Conservation (phyloP, 169 alveolate species). For the Plasmodium billcollinsi region DNA sequence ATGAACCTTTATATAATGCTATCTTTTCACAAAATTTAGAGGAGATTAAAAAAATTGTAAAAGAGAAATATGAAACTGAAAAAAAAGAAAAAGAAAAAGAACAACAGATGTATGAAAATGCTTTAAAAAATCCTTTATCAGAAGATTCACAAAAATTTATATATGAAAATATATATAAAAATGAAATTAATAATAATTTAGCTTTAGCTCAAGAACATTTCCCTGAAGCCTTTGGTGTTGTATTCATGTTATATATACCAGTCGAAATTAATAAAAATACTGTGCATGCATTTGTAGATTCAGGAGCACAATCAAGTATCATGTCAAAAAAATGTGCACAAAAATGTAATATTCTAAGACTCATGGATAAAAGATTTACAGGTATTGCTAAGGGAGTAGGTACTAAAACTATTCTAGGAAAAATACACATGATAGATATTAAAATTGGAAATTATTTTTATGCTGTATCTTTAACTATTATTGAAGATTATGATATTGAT, state of each 20-base stretch:
- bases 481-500: slow-evolving; percentile 93
- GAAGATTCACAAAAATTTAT: slow-evolving; percentile 93
- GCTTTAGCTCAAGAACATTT: slow-evolving; percentile 87
- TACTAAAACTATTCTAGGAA: slow-evolving; percentile 93
- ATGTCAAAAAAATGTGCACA: slow-evolving; percentile 94
- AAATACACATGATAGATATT: slow-evolving; percentile 95
- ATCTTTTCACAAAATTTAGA: slow-evolving; percentile 41
- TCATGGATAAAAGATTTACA: slow-evolving; percentile 93
- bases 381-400: slow-evolving; percentile 98
- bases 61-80: slow-evolving; percentile 60
- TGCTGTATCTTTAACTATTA: slow-evolving; percentile 93
- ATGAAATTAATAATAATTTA: slow-evolving; percentile 91
- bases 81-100: slow-evolving; percentile 77
- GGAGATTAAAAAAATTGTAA: slow-evolving; percentile 49
- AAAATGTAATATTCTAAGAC: slow-evolving; percentile 91
- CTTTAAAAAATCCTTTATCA: slow-evolving; percentile 86
- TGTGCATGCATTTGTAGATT: slow-evolving; percentile 96
- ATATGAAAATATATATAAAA: slow-evolving; percentile 88
- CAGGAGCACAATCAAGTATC: slow-evolving; percentile 95
- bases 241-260: slow-evolving; percentile 94
- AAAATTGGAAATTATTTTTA: slow-evolving; percentile 90
- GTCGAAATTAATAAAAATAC: slow-evolving; percentile 91
- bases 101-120: slow-evolving; percentile 75
- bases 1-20: slow-evolving; percentile 51
- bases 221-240: slow-evolving; percentile 86